These are phyloP conservation scores for Mixia osmundae DNA, from an alignment of 1,284 basidiomycete species.

Conservation along the genomic window DNA sequence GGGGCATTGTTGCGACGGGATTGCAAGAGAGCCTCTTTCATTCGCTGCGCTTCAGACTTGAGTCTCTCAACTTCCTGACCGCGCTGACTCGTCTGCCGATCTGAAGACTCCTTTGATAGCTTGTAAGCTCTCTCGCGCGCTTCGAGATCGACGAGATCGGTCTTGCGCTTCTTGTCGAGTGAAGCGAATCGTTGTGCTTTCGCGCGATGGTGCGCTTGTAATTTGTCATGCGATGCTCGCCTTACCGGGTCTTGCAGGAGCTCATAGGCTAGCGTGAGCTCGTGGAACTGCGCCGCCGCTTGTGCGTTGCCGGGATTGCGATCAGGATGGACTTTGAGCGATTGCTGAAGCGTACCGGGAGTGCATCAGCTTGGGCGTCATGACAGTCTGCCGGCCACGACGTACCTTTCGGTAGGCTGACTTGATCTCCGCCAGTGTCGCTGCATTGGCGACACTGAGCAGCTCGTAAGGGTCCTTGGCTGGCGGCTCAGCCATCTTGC, in stretches of 20 bases:
- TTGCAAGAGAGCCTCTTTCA: constrained; percentile 4
- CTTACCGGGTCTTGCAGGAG: constrained; percentile 13
- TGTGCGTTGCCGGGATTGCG: constrained; percentile 1
- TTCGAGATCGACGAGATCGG: constrained; percentile 14
- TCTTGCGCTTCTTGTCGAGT: constrained; percentile 15
- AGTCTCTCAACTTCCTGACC: constrained; percentile 11
- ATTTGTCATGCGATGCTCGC: constrained; percentile 12
- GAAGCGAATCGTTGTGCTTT: constrained; percentile 13
- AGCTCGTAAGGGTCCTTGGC: constrained; percentile 10
- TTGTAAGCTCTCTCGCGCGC: constrained; percentile 14
- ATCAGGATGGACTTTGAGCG: constrained; percentile 16
- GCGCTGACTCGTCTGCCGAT: constrained; percentile 2
- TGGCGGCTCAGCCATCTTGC: background rate
- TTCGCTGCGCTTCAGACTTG: constrained; percentile 12
- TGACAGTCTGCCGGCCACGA: background rate
- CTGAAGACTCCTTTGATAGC: constrained; percentile 9
- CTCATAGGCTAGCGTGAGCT: constrained; percentile 12
- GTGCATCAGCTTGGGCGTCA: constrained; percentile 11
- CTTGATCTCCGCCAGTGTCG: constrained; percentile 12
- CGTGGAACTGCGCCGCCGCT: constrained; percentile 15
- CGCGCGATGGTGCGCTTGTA: constrained; percentile 10
- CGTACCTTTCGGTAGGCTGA: constrained; percentile 13
- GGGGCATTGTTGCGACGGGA: background rate
- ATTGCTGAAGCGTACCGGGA: constrained; percentile 12
- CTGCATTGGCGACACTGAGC: constrained; percentile 4